Percentiles rank a stretch among this genome's conserved stretches.
Evolutionary conservation across 345 rosid genomes (phyloP).

Genomic region (Combretum micranthum): DNA sequence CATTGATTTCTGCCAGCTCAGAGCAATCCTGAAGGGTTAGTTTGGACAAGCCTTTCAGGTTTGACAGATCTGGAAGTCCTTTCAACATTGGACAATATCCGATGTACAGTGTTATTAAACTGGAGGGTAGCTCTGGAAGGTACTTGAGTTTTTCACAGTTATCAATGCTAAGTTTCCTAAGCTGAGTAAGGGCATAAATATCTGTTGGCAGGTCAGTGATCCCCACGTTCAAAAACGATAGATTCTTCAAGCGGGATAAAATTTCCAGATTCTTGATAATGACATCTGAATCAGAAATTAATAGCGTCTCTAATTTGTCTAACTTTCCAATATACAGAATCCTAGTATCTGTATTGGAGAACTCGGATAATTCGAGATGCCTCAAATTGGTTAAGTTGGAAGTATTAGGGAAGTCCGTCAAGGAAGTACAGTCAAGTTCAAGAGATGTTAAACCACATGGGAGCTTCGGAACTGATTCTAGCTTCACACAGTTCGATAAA

Average conservation of each 20-base stretch:
- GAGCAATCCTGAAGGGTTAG: background rate
- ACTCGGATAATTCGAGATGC: background rate
- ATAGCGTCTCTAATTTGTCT: constrained; percentile 4
- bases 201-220: constrained; percentile 1
- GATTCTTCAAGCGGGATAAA: too few species aligned
- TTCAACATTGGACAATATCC: background rate
- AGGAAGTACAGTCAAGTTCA: too few species aligned
- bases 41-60: background rate
- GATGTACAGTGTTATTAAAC: background rate
- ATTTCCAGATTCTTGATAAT: too few species aligned
- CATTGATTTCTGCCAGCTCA: background rate
- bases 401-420: background rate
- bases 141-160: background rate
- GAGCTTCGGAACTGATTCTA: background rate
- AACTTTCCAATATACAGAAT: background rate
- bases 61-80: constrained; percentile 1
- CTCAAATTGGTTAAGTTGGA: background rate
- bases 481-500: background rate
- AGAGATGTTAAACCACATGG: too few species aligned
- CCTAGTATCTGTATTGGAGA: too few species aligned
- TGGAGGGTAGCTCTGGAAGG: constrained; percentile 4
- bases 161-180: constrained; percentile 1
- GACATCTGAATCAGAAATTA: background rate
- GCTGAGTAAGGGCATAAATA: constrained; percentile 1
- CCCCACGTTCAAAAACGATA: too few species aligned